Conservation (phyloP, 23 red algal genomes). For the Gracilaria domingensis region DNA sequence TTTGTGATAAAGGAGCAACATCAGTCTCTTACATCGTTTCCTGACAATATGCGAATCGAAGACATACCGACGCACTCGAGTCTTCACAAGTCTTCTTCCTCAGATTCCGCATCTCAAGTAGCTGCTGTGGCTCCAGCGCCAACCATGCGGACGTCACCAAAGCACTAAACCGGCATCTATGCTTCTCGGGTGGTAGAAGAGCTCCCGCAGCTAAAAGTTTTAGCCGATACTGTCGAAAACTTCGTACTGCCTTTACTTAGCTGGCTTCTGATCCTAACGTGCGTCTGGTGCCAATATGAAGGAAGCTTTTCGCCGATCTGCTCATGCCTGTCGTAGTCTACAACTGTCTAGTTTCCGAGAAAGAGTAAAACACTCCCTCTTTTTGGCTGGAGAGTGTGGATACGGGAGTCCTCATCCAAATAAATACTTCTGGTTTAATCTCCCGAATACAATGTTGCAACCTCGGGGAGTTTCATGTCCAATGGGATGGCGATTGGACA, state of each 20-base stretch:
- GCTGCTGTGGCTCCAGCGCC: too few relatives aligned
- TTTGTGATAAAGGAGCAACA: too few relatives aligned
- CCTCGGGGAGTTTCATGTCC: background rate
- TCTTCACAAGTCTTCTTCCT: too few relatives aligned
- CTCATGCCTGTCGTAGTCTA: conserved; percentile 92
- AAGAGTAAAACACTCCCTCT: conserved; percentile 60
- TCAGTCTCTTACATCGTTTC: too few relatives aligned
- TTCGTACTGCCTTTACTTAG: background rate
- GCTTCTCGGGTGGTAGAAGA: conserved; percentile 31
- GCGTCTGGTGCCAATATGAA: conserved; percentile 84
- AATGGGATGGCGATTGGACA: background rate
- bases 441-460: background rate
- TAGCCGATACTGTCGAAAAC: conserved; percentile 17
- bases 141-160: too few relatives aligned
- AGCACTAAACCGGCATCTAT: too few relatives aligned
- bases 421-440: too few relatives aligned
- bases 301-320: conserved; percentile 87
- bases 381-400: conserved; percentile 94
- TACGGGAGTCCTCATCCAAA: conserved; percentile 75
- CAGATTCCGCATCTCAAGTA: too few relatives aligned
- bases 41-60: too few relatives aligned
- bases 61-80: too few relatives aligned
- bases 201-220: conserved; percentile 38
- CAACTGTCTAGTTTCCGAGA: conserved; percentile 78
- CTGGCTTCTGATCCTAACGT: conserved; percentile 77